Evolutionary conservation across 208 protist species (phyloP).

Genomic region (Leishmania amazonensis): DNA sequence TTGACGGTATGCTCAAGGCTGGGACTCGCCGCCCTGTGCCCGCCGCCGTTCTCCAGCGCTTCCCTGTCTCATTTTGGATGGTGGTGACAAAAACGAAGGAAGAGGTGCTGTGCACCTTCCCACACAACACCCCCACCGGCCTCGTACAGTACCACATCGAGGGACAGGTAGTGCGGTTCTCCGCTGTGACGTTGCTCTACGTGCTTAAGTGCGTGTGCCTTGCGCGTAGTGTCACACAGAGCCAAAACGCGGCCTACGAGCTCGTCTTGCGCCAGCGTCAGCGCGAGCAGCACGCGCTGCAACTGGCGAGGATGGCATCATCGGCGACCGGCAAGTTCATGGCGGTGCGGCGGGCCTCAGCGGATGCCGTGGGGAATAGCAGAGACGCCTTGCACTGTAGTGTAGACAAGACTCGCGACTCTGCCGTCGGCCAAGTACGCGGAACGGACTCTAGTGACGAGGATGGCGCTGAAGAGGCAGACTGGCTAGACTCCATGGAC

Average conservation of each 20-base stretch:
- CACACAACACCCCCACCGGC: slow-evolving; percentile 38
- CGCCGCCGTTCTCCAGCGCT: slow-evolving; percentile 47
- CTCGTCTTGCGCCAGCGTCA: slow-evolving; percentile 39
- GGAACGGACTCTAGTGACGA: slow-evolving; percentile 6
- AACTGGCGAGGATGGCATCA: slow-evolving; percentile 9
- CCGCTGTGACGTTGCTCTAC: slow-evolving; percentile 57
- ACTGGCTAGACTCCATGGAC: slow-evolving; percentile 13
- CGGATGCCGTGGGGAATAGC: neutral
- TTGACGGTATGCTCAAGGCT: slow-evolving; percentile 52
- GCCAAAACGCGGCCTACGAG: slow-evolving; percentile 75
- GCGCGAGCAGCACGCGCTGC: slow-evolving; percentile 22
- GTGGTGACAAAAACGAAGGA: slow-evolving; percentile 34
- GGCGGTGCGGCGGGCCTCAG: neutral
- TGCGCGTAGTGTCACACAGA: slow-evolving; percentile 61
- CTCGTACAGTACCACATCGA: slow-evolving; percentile 86
- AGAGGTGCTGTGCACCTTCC: slow-evolving; percentile 79
- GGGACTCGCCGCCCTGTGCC: slow-evolving; percentile 45
- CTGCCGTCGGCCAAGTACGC: neutral
- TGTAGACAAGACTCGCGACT: neutral
- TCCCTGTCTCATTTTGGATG: slow-evolving; percentile 69
- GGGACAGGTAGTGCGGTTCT: slow-evolving; percentile 70
- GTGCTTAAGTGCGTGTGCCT: slow-evolving; percentile 73
- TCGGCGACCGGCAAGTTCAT: slow-evolving; percentile 1
- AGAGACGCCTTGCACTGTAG: neutral
- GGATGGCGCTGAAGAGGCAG: neutral